Base-by-base conservation (phyloP, 2,329 filamentous ascomycete genomes). In the Helotiales sp. region DNA sequence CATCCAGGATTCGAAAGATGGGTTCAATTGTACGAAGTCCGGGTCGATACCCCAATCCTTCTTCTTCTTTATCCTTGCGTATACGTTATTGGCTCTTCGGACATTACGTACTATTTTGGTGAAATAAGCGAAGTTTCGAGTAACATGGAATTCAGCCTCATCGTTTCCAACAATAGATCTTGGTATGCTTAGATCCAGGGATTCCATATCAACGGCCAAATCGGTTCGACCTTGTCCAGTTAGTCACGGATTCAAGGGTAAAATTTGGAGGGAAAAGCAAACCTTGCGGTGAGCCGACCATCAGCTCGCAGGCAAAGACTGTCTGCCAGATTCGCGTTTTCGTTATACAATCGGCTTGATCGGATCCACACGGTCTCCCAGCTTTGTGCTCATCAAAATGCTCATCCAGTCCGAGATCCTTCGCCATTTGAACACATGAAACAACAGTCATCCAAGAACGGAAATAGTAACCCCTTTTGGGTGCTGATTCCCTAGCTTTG, bases 381-480 rank as follows among this genome's bases (percentile, higher is more conserved):
- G 87, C 86, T 70, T 90, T 86, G 77, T 98, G 96, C 52, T 89
- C 87, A 66, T 91, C 89, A 69, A 89, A 89, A 79, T 98, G 95
- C 71, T 97, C 93, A 76, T 97, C 90, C 6, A 98, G 82, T 22
- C 93, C 93, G 34, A 98, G 83, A 76, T 97, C 95, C 75, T 96
- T 96, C 28, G 89, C 93, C 93, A 98, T 97, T 55, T 93, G 91
- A 7, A 97, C 91, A 70, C 95, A 93, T 68, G 94, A 93, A 62
- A 97, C 95, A 22, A 97, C 89, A 5, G 92, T 93, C 88, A 97
- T 97, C 95, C 96, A 98, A 0, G 96, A 98, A 43, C 95, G 90
- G 80, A 96, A 98, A 79, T 96, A 98, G 77, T 98, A 98, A 0
- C 96, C 96, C 68, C 93, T 89, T 77, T 97, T 97, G 0, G 95